phyloP scores from a whole-genome alignment of 192 early-diverging fungal genomes.

The Umbelopsis isabellina region DNA sequence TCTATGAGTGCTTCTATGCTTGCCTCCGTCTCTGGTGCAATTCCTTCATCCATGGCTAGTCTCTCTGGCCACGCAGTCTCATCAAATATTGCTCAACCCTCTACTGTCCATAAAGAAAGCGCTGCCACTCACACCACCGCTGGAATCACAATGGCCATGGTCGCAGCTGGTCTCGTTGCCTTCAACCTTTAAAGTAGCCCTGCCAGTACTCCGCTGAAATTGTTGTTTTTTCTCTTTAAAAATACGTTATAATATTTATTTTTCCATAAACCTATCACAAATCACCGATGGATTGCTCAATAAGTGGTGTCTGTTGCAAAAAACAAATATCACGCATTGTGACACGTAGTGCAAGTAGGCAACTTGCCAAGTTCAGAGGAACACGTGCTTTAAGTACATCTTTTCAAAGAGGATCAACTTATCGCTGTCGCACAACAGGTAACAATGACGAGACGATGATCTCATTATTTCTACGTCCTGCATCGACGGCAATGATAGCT shows the following conservation, averaged over 20 bases:
- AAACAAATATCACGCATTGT: constrained; percentile 11
- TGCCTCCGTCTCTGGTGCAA: no score
- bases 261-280: not conserved
- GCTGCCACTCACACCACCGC: no score
- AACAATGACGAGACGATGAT: constrained; percentile 8
- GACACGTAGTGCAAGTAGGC: not conserved
- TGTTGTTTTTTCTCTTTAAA: no score
- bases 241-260: not conserved
- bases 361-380: not conserved
- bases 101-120: no score
- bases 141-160: no score
- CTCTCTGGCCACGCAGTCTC: no score
- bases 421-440: constrained; percentile 10
- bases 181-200: no score
- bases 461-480: not conserved
- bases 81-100: no score
- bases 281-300: not conserved
- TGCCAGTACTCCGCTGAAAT: no score
- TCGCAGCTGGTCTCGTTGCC: no score
- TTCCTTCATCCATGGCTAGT: no score
- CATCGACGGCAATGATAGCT: not conserved
- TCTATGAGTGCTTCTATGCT: no score
- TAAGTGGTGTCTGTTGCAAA: not conserved
- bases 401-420: not conserved
- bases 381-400: constrained; percentile 13